Percentiles rank a stretch among this genome's conserved stretches.
Evolutionary conservation across 352 stramenopile species (phyloP).

Genomic region (Globisporangium echinulatum): DNA sequence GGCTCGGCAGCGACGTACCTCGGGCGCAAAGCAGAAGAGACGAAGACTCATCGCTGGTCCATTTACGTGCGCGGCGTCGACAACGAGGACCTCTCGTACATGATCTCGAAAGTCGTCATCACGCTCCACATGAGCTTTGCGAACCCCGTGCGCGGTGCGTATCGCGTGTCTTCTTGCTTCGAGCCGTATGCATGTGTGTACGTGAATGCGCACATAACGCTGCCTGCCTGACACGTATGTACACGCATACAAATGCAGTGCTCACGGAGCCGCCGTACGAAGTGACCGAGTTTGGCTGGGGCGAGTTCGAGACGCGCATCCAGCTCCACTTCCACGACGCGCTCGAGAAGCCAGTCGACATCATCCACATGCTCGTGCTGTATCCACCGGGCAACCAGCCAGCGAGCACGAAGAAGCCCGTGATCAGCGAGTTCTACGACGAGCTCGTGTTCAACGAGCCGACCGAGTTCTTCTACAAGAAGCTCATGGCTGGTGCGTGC

Average conservation of each 20-base stretch:
- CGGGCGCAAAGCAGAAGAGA: conserved; percentile 90
- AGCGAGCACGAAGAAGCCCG: conserved; percentile 89
- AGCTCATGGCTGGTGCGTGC: conserved; percentile 62
- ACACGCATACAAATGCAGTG: conserved; percentile 35
- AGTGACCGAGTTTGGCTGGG: conserved; percentile 95
- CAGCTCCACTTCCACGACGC: conserved; percentile 95
- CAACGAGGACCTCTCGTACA: conserved; percentile 92
- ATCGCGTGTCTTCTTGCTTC: neutral
- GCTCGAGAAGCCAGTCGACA: conserved; percentile 87
- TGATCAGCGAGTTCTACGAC: conserved; percentile 96
- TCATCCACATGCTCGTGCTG: conserved; percentile 84
- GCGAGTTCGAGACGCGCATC: conserved; percentile 97
- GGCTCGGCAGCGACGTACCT: conserved; percentile 92
- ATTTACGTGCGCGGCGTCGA: conserved; percentile 92
- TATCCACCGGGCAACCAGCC: conserved; percentile 83
- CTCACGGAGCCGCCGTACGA: conserved; percentile 94
- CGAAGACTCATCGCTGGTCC: conserved; percentile 93
- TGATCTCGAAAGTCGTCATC: conserved; percentile 97
- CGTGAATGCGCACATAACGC: neutral
- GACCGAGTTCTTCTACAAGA: conserved; percentile 93
- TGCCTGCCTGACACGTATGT: too few species aligned
- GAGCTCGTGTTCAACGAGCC: conserved; percentile 98
- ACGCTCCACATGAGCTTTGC: conserved; percentile 95
- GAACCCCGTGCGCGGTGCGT: conserved; percentile 84
- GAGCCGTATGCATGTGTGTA: neutral